These are phyloP conservation scores for Clonostachys byssicola DNA, from an alignment of 2,329 filamentous ascomycete species.

Conservation along the genomic window DNA sequence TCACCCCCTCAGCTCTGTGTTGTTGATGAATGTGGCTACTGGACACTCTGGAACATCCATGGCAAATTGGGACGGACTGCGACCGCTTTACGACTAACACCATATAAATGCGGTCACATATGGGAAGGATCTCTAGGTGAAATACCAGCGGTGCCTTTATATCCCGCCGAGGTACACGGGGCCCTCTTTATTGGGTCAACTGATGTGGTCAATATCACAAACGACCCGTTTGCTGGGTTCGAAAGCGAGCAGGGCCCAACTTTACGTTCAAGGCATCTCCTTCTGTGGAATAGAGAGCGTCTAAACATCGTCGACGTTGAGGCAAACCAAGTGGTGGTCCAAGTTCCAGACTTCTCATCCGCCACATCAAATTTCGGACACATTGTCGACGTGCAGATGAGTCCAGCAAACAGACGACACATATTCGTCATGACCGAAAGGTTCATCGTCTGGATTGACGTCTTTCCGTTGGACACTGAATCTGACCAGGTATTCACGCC, in stretches of 20 bases:
- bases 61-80: slow-evolving; percentile 26
- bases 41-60: slow-evolving; percentile 63
- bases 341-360: slow-evolving; percentile 17
- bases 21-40: slow-evolving; percentile 60
- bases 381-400: slow-evolving; percentile 52
- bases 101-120: slow-evolving; percentile 37
- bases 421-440: slow-evolving; percentile 55
- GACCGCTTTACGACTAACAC: slow-evolving; percentile 22
- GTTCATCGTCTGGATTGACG: slow-evolving; percentile 42
- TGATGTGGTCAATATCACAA: slow-evolving; percentile 4
- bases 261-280: slow-evolving; percentile 14
- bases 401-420: slow-evolving; percentile 39
- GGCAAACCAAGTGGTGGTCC: slow-evolving; percentile 13
- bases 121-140: slow-evolving; percentile 26
- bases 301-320: slow-evolving; percentile 28
- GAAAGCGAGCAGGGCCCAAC: slow-evolving; percentile 2
- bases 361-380: slow-evolving; percentile 11
- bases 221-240: slow-evolving; percentile 1
- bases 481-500: slow-evolving; percentile 9
- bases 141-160: slow-evolving; percentile 20
- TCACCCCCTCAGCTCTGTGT: slow-evolving; percentile 60
- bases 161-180: slow-evolving; percentile 31
- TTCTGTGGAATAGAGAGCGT: slow-evolving; percentile 29
- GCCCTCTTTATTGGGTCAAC: slow-evolving; percentile 32
- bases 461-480: slow-evolving; percentile 14